phyloP scores from a whole-genome alignment of 169 alveolate species.

The Toxoplasma gondii region DNA sequence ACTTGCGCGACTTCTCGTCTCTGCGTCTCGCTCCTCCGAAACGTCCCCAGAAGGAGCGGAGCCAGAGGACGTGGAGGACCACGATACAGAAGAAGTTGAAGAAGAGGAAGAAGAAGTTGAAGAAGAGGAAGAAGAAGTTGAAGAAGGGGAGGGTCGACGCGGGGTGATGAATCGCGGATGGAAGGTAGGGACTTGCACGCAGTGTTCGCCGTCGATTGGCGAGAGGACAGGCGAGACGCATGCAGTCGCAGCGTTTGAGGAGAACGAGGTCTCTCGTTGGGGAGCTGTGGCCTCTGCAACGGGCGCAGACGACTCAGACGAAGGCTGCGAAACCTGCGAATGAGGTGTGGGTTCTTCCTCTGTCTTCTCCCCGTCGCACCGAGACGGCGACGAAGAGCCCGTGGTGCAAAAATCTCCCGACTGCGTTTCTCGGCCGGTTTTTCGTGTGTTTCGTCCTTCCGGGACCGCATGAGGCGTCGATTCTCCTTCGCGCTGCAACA shows the following conservation, averaged over 20 bases:
- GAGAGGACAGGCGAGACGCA: conserved; percentile 7
- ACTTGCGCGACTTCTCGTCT: not conserved
- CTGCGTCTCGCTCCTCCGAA: not conserved
- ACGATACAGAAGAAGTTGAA: not conserved
- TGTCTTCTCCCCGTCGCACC: no score
- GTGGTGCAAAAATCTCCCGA: not conserved
- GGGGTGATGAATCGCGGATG: conserved; percentile 23
- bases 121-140: not conserved
- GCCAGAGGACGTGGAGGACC: not conserved
- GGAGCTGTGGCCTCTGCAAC: not conserved
- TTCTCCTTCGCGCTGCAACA: not conserved
- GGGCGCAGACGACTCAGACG: not conserved
- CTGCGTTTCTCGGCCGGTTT: not conserved
- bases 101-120: not conserved
- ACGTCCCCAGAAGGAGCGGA: not conserved
- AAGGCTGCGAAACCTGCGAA: no score
- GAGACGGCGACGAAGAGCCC: no score
- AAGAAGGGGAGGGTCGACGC: not conserved
- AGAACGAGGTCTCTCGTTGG: not conserved
- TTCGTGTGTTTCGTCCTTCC: not conserved
- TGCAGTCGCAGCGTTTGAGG: not conserved
- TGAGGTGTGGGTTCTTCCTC: not conserved
- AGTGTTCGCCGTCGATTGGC: not conserved
- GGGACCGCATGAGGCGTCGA: not conserved
- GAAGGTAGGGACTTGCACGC: not conserved